Conservation (phyloP, 805 yeast genomes). For the Candida takata region DNA sequence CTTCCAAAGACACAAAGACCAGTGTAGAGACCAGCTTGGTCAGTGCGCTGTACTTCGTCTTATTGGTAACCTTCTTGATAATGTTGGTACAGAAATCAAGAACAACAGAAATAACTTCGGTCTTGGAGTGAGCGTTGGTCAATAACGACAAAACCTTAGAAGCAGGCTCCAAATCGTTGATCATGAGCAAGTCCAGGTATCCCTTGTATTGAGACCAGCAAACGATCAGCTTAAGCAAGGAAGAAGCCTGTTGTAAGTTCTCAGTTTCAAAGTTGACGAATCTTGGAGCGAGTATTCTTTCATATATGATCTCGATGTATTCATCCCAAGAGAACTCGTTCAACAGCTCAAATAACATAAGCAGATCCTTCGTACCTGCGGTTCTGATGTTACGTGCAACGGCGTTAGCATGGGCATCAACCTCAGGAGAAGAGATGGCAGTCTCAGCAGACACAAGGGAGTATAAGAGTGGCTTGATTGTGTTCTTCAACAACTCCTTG, state of each 20-base stretch:
- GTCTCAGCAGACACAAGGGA: slow-evolving; percentile 47
- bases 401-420: slow-evolving; percentile 18
- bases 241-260: slow-evolving; percentile 78
- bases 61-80: slow-evolving; percentile 32
- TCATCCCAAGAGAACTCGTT: slow-evolving; percentile 54
- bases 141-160: slow-evolving; percentile 50
- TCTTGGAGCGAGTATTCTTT: slow-evolving; percentile 54
- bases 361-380: slow-evolving; percentile 58
- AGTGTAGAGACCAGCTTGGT: slow-evolving; percentile 53
- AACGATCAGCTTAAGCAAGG: slow-evolving; percentile 59
- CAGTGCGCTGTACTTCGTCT: slow-evolving; percentile 40
- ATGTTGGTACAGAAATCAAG: slow-evolving; percentile 47
- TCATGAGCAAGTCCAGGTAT: slow-evolving; percentile 44
- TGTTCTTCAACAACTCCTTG: slow-evolving; percentile 32
- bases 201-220: slow-evolving; percentile 45
- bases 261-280: slow-evolving; percentile 62
- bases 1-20: slow-evolving; percentile 45
- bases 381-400: slow-evolving; percentile 57
- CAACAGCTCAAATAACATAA: slow-evolving; percentile 45
- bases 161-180: slow-evolving; percentile 49
- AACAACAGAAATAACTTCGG: slow-evolving; percentile 49
- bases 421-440: slow-evolving; percentile 20
- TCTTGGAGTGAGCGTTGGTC: slow-evolving; percentile 53
- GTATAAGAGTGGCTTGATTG: slow-evolving; percentile 30
- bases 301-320: slow-evolving; percentile 43